A percentile compares a stretch with the other conserved stretches of the same genome.
phyloP scores from a whole-genome alignment of 768 basidiomycete genomes.

The Termitomyces sp. region DNA sequence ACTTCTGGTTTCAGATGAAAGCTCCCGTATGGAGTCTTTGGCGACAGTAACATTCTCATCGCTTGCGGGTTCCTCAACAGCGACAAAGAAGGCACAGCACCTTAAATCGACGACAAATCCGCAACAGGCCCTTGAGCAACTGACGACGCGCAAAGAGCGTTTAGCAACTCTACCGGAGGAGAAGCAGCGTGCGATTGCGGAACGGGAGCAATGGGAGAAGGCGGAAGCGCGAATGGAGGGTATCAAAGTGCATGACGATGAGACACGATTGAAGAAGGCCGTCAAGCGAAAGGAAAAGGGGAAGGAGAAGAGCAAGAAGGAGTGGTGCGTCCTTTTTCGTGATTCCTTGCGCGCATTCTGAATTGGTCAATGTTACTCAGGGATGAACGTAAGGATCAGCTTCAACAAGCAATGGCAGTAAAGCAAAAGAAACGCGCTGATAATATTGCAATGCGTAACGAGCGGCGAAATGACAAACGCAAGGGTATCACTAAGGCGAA shows the following conservation, averaged over 20 bases:
- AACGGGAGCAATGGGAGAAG: constrained; percentile 87
- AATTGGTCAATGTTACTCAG: constrained; percentile 36
- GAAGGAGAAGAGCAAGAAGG: constrained; percentile 79
- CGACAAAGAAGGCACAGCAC: constrained; percentile 45
- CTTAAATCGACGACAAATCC: constrained; percentile 80
- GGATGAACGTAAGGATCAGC: constrained; percentile 83
- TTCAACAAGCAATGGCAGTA: constrained; percentile 73
- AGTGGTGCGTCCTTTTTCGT: constrained; percentile 55
- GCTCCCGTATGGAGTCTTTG: constrained; percentile 29
- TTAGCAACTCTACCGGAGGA: constrained; percentile 78
- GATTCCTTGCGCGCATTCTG: background rate
- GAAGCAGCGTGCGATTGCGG: constrained; percentile 76
- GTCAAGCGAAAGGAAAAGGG: constrained; percentile 90
- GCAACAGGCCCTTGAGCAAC: constrained; percentile 78
- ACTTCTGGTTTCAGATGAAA: constrained; percentile 64
- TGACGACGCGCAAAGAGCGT: constrained; percentile 75
- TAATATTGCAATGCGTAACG: constrained; percentile 85
- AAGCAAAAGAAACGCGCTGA: constrained; percentile 89
- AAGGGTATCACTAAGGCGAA: constrained; percentile 49
- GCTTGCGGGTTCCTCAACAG: constrained; percentile 49
- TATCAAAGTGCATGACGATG: constrained; percentile 89
- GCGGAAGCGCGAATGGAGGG: constrained; percentile 87
- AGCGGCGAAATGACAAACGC: constrained; percentile 70
- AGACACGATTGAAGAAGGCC: constrained; percentile 84
- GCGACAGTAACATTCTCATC: constrained; percentile 72